Conservation (phyloP, 2,329 filamentous ascomycete genomes). For the Aurifilum marmelostoma region DNA sequence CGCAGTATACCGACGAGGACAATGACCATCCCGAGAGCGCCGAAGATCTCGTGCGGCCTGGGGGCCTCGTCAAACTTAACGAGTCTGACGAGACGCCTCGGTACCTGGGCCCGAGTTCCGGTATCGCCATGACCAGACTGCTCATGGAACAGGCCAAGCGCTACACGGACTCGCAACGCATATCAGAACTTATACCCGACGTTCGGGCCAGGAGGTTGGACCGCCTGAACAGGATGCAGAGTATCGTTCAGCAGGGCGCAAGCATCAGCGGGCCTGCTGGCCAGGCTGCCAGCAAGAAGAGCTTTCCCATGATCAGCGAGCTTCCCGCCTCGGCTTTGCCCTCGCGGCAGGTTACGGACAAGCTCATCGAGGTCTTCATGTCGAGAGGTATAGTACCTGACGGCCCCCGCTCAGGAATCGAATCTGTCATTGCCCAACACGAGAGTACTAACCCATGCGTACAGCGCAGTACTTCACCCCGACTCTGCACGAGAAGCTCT, state of each 20-base stretch:
- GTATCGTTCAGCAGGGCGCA: conserved; percentile 53
- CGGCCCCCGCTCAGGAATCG: not conserved
- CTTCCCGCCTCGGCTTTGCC: conserved; percentile 78
- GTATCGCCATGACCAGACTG: conserved; percentile 90
- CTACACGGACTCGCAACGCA: conserved; percentile 86
- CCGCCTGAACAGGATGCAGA: conserved; percentile 67
- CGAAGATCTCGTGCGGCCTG: conserved; percentile 85
- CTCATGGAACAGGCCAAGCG: conserved; percentile 97
- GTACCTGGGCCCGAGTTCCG: conserved; percentile 91
- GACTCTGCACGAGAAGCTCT: conserved; percentile 80
- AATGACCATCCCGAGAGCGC: conserved; percentile 69
- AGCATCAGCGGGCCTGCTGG: conserved; percentile 54
- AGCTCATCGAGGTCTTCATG: conserved; percentile 82
- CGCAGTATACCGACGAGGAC: conserved; percentile 77
- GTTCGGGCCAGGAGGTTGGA: conserved; percentile 60
- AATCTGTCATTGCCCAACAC: conserved; percentile 22
- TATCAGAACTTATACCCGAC: conserved; percentile 88
- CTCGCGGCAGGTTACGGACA: conserved; percentile 72
- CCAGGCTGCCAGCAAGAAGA: conserved; percentile 70
- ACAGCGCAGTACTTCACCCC: conserved; percentile 87
- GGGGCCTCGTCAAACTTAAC: conserved; percentile 81
- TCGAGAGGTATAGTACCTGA: conserved; percentile 67
- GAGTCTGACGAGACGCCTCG: conserved; percentile 84
- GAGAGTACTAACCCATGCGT: conserved; percentile 31
- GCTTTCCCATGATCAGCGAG: conserved; percentile 88